Evolutionary conservation across 169 alveolate genomes (phyloP).

Genomic region (Pseudocohnilembus persalinus): DNA sequence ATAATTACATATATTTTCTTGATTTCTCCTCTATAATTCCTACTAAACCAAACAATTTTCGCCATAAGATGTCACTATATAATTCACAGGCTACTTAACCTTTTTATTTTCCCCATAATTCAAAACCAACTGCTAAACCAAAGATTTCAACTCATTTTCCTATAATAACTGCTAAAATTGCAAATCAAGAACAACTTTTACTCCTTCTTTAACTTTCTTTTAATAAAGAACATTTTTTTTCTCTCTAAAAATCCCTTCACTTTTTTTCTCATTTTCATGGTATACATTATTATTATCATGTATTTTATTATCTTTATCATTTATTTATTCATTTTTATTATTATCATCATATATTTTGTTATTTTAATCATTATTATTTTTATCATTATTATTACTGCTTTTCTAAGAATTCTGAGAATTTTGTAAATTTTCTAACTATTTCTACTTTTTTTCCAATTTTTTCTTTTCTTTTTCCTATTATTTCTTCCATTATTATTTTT

Average conservation of each 20-base stretch:
- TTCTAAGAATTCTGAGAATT: neutral
- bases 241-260: neutral
- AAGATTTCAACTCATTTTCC: conserved; percentile 21
- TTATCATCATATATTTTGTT: neutral
- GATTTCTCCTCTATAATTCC: conserved; percentile 14
- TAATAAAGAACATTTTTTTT: conserved; percentile 13
- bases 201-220: conserved; percentile 23
- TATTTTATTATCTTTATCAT: neutral
- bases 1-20: conserved; percentile 29
- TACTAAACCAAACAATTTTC: conserved; percentile 5
- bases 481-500: neutral
- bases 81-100: conserved; percentile 28
- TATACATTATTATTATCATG: neutral
- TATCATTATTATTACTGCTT: neutral
- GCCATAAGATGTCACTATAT: conserved; percentile 20
- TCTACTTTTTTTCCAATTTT: neutral
- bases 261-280: neutral
- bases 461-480: neutral
- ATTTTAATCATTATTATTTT: no score
- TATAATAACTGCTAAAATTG: conserved; percentile 26
- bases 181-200: conserved; percentile 31
- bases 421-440: neutral
- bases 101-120: conserved; percentile 28
- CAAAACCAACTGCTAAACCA: conserved; percentile 27
- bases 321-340: no score